phyloP scores from a whole-genome alignment of 805 yeast species.

The Tetrapisispora iriomotensis region DNA sequence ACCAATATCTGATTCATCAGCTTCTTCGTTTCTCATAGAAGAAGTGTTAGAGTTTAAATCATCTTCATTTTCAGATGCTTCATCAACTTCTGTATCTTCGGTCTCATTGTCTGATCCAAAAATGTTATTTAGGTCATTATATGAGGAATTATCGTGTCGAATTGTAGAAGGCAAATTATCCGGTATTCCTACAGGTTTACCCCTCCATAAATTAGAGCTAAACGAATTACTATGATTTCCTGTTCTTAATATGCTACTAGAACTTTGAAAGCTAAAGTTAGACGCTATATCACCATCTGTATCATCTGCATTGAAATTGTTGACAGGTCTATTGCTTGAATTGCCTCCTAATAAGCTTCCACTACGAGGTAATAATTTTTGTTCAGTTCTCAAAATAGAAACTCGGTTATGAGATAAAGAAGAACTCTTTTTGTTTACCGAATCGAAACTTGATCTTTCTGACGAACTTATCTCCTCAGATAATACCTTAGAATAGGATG shows the following conservation, averaged over 20 bases:
- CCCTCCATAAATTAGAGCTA: slow-evolving; percentile 23
- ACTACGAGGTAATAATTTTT: background rate
- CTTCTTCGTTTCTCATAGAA: slow-evolving; percentile 14
- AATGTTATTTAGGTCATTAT: slow-evolving; percentile 20
- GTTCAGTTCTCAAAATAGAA: background rate
- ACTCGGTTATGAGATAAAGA: background rate
- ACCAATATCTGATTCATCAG: slow-evolving; percentile 1
- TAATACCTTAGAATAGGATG: slow-evolving; percentile 27
- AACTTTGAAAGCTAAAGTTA: slow-evolving; percentile 8
- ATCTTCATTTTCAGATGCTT: background rate
- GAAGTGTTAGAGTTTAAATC: slow-evolving; percentile 10
- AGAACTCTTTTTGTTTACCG: background rate
- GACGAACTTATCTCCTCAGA: slow-evolving; percentile 4
- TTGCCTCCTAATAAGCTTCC: slow-evolving; percentile 5
- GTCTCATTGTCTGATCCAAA: slow-evolving; percentile 7
- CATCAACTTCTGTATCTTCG: background rate
- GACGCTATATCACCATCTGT: slow-evolving; percentile 12
- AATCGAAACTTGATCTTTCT: background rate
- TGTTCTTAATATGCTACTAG: background rate
- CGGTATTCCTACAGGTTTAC: slow-evolving; percentile 11
- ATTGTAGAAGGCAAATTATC: slow-evolving; percentile 23
- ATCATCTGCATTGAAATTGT: slow-evolving; percentile 3
- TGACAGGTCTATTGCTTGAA: slow-evolving; percentile 5
- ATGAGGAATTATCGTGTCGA: slow-evolving; percentile 18
- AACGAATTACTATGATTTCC: background rate